phyloP scores from a whole-genome alignment of 2,329 filamentous ascomycete genomes.

The Byssothecium circinans region DNA sequence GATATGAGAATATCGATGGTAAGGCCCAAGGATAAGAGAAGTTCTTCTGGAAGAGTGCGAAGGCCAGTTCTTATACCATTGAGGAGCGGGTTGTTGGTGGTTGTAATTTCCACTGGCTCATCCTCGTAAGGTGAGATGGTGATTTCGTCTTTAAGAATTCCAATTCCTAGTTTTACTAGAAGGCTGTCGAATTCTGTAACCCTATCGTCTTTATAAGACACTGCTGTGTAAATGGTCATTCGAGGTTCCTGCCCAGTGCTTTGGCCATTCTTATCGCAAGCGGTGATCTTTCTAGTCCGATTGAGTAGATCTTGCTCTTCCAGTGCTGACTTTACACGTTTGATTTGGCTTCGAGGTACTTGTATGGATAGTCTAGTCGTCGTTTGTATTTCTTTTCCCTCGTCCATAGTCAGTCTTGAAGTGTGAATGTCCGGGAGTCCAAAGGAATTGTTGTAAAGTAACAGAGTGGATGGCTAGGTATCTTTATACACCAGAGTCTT shows the following conservation, averaged over 20 bases:
- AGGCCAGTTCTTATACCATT: constrained; percentile 25
- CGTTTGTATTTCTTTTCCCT: neutral
- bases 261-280: constrained; percentile 1
- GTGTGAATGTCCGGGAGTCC: neutral
- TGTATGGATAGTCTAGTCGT: constrained; percentile 16
- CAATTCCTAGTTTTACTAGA: constrained; percentile 13
- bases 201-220: constrained; percentile 3
- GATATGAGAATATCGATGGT: constrained; percentile 18
- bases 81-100: constrained; percentile 21
- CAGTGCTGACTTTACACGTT: constrained; percentile 43
- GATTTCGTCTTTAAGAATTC: constrained; percentile 15
- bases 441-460: too few relatives aligned
- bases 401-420: neutral
- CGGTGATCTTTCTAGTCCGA: constrained; percentile 30
- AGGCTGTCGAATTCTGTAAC: neutral
- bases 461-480: too few relatives aligned
- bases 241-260: constrained; percentile 3
- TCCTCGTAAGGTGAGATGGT: constrained; percentile 12
- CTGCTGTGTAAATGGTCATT: constrained; percentile 26
- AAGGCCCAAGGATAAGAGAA: constrained; percentile 19
- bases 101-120: neutral
- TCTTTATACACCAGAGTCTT: too few relatives aligned
- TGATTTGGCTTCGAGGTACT: constrained; percentile 41
- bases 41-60: constrained; percentile 6
- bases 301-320: constrained; percentile 35